Conservation (phyloP, 257 asterid genomes). For the Sherardia arvensis region DNA sequence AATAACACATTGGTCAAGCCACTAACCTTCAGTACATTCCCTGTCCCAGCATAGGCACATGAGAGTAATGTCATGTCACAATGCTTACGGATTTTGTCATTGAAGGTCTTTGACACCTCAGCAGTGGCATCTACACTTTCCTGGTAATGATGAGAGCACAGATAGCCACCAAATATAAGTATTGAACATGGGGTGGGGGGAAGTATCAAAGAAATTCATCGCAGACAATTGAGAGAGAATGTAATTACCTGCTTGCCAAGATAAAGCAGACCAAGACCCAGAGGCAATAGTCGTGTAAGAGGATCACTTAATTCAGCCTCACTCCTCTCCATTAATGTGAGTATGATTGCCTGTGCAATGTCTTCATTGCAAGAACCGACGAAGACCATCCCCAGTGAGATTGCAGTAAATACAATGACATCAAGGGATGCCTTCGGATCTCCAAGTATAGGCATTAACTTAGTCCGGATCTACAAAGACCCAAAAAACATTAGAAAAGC, state of each 20-base stretch:
- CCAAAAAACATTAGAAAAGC: background rate
- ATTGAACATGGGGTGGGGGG: background rate
- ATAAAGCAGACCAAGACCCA: conserved; percentile 91
- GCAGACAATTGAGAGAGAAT: background rate
- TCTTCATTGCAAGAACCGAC: conserved; percentile 95
- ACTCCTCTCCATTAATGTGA: conserved; percentile 81
- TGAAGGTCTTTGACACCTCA: conserved; percentile 33
- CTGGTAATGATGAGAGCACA: conserved; percentile 9
- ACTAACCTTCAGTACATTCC: conserved; percentile 70
- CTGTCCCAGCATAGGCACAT: conserved; percentile 98
- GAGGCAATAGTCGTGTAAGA: conserved; percentile 72
- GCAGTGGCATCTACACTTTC: conserved; percentile 88
- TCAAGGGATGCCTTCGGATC: conserved; percentile 78
- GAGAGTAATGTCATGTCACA: conserved; percentile 89
- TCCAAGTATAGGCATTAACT: conserved; percentile 61
- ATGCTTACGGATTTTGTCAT: conserved; percentile 61
- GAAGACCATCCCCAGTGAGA: conserved; percentile 78
- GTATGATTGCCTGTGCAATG: conserved; percentile 83
- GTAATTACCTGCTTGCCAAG: conserved; percentile 62
- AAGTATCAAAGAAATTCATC: background rate
- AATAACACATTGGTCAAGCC: background rate
- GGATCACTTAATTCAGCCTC: conserved; percentile 87
- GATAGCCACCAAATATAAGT: background rate
- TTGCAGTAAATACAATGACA: conserved; percentile 86
- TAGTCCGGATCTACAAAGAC: conserved; percentile 37